Conservation (phyloP, 2,329 filamentous ascomycete species). For the Diplodia corticola region DNA sequence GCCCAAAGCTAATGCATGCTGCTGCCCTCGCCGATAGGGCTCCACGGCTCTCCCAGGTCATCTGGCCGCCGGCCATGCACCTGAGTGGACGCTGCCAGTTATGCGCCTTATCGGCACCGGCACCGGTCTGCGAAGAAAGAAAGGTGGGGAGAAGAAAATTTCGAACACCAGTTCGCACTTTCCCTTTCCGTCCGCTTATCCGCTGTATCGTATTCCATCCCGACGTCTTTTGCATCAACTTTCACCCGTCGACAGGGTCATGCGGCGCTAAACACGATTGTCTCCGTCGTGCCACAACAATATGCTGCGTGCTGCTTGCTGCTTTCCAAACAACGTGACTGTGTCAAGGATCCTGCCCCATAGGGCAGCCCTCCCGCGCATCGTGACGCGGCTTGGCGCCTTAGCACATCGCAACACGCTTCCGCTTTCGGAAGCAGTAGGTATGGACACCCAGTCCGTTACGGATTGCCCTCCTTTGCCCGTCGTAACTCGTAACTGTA, state of each 20-base stretch:
- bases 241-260: neutral
- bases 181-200: neutral
- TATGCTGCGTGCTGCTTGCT: neutral
- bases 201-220: neutral
- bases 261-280: neutral
- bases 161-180: neutral
- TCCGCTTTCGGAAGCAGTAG: neutral
- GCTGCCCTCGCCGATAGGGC: conserved; percentile 7
- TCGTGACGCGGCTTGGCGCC: conserved; percentile 6
- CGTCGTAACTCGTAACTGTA: neutral
- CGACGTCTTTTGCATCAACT: neutral
- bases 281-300: neutral
- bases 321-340: neutral
- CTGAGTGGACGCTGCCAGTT: neutral
- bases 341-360: neutral
- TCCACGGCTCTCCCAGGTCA: conserved; percentile 5
- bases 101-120: neutral
- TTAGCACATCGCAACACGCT: conserved; percentile 10
- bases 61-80: neutral
- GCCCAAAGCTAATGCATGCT: conserved; percentile 2
- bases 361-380: neutral
- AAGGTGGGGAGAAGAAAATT: conserved; percentile 6
- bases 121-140: neutral
- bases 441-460: neutral
- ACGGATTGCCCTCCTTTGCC: neutral